These are phyloP conservation scores for Suillus clintonianus DNA, from an alignment of 768 basidiomycete species.

Conservation along the genomic window DNA sequence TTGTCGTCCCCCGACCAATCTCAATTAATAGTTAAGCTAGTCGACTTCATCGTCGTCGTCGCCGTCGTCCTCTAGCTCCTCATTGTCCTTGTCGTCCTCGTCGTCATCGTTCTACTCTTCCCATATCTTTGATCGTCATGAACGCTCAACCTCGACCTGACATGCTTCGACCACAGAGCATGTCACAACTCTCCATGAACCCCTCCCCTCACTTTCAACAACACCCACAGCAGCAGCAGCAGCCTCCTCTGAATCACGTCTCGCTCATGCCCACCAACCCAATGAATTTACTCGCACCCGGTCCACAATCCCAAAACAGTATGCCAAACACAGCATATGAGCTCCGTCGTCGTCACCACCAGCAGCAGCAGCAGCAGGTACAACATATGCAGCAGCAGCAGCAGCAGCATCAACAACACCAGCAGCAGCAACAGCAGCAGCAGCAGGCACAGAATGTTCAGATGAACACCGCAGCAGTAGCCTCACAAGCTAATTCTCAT, in stretches of 20 bases:
- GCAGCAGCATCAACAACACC: constrained; percentile 33
- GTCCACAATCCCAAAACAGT: constrained; percentile 21
- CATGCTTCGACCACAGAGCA: constrained; percentile 46
- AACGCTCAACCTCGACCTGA: constrained; percentile 51
- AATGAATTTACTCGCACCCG: constrained; percentile 40
- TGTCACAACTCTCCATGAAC: constrained; percentile 38
- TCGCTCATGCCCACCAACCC: constrained; percentile 37
- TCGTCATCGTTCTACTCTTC: constrained; percentile 6
- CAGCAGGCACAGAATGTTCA: constrained; percentile 41
- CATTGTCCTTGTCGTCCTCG: background rate
- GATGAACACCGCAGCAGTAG: constrained; percentile 30
- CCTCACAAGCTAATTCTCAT: constrained; percentile 27
- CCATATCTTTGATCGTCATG: constrained; percentile 35
- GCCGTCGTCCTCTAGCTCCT: background rate
- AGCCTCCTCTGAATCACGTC: too few relatives aligned
- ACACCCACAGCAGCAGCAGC: constrained; percentile 35
- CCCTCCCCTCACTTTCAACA: constrained; percentile 39
- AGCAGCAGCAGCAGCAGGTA: constrained; percentile 31
- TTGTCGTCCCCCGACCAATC: constrained; percentile 1
- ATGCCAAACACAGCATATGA: constrained; percentile 20
- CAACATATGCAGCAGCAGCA: constrained; percentile 38
- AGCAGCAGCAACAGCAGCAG: constrained; percentile 34
- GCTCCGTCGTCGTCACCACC: constrained; percentile 13
- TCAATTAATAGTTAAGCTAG: background rate
- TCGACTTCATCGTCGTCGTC: background rate